A percentile compares a stretch with the other conserved stretches of the same genome.
Evolutionary conservation across 2,329 filamentous ascomycete species (phyloP).

Genomic region (Beauveria scarabaeidicola): DNA sequence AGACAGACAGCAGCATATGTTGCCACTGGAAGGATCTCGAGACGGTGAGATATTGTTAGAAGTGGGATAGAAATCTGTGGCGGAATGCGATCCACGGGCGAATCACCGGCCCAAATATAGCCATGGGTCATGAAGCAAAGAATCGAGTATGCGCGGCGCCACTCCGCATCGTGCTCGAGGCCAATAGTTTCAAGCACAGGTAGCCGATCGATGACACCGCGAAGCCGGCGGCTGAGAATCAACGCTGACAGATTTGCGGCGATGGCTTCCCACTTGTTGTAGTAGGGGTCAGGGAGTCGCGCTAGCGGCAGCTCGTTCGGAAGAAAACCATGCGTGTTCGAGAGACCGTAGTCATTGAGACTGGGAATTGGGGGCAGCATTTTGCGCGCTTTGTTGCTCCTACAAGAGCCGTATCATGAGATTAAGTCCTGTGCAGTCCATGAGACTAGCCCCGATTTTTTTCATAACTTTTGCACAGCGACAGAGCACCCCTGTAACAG

Average conservation of each 20-base stretch:
- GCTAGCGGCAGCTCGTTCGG: conserved; percentile 73
- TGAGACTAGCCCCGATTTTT: no score
- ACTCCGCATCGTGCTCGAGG: conserved; percentile 78
- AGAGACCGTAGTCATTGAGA: conserved; percentile 73
- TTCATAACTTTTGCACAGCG: no score
- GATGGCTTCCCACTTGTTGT: conserved; percentile 88
- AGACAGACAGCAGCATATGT: conserved; percentile 87
- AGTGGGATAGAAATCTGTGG: conserved; percentile 77
- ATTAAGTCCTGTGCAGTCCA: no score
- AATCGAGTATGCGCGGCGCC: conserved; percentile 86
- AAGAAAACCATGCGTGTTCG: conserved; percentile 74
- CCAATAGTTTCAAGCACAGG: conserved; percentile 76
- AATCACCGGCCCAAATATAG: conserved; percentile 93
- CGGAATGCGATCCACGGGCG: conserved; percentile 69
- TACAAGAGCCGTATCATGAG: no score
- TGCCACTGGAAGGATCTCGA: conserved; percentile 86
- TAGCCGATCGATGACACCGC: conserved; percentile 68
- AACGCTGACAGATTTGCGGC: conserved; percentile 78
- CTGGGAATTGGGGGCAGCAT: conserved; percentile 55
- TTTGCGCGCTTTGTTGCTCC: background rate
- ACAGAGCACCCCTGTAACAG: no score
- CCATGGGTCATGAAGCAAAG: conserved; percentile 87
- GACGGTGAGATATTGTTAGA: conserved; percentile 62
- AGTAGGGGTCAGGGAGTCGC: conserved; percentile 79
- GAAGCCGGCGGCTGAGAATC: conserved; percentile 75